Evolutionary conservation across 2,329 filamentous ascomycete species (phyloP), one percentile per base, ranked within the genome.

Genomic region (Fusarium sp.): DNA sequence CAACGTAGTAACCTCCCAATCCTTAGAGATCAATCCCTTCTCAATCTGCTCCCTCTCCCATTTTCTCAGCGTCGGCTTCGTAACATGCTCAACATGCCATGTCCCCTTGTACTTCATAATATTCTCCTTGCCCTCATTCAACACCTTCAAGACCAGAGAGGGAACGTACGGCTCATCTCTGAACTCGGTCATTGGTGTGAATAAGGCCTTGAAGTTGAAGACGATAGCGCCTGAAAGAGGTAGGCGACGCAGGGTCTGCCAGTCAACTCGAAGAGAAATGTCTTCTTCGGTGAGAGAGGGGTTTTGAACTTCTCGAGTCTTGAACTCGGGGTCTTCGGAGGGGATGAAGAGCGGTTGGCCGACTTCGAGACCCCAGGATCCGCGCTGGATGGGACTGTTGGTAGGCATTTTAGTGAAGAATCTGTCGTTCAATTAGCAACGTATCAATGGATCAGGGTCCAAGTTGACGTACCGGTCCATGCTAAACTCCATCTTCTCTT

Each of bases 121-220:
- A 43, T 82, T 89, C 78, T 86, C 87, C 81, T 94, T 94, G 0
- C 79, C 80, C 21, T 79, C 77, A 7, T 85, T 88, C n/a, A 96
- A 76, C 2, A 96, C 84, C 81, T 92, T 93, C 5, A 90, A 81
- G 4, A 94, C 60, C 9, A 97, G 79, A 0, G 88, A 88, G 0
- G 94, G 94, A 0, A 97, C 83, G 52, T 90, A 92, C 0, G 93
- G 89, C 80, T 97, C 94, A 64, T 92, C 86, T 5, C 88, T 84
- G 64, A 97, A 90, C 71, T 92, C 90, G 1, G 86, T 80, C 0
- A 97, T 80, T 0, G 93, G 92, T 0, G 94, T 96, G 81, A 97
- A 97, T 0, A 96, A 81, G 0, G 92, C 94, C 79, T 96, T 97
- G 88, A 96, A 97, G 81, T 96, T 97, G 85, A 97, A 97, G 0